Evolutionary conservation across 179 eudicot genomes (phyloP).

Genomic region (Corrigiola litoralis): DNA sequence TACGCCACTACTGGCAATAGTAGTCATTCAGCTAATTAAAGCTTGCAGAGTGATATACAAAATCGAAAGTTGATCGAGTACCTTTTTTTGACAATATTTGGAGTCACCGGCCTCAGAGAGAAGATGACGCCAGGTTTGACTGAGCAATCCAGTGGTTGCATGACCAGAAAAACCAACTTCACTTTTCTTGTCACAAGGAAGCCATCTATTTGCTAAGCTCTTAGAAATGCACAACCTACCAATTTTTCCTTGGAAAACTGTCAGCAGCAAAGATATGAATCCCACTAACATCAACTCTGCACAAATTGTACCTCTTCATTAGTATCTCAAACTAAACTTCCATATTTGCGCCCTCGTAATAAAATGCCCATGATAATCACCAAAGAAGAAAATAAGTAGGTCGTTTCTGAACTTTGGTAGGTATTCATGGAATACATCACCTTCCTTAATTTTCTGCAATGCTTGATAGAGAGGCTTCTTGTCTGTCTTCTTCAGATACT

Average conservation of each 20-base stretch:
- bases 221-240: slow-evolving; percentile 24
- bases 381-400: too few relatives aligned
- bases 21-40: too few relatives aligned
- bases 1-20: too few relatives aligned
- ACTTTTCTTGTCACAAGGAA: slow-evolving; percentile 22
- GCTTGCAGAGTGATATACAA: too few relatives aligned
- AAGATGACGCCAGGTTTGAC: slow-evolving; percentile 15
- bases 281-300: slow-evolving; percentile 40
- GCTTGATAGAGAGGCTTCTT: slow-evolving; percentile 61
- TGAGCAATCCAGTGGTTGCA: background rate
- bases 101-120: slow-evolving; percentile 6
- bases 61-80: background rate
- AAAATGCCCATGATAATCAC: too few relatives aligned
- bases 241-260: slow-evolving; percentile 30
- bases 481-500: slow-evolving; percentile 44
- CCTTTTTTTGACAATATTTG: slow-evolving; percentile 21
- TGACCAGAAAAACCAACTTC: background rate
- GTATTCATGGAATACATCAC: slow-evolving; percentile 15
- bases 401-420: too few relatives aligned
- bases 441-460: slow-evolving; percentile 69
- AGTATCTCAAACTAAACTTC: too few relatives aligned
- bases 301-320: too few relatives aligned
- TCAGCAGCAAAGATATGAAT: slow-evolving; percentile 28
- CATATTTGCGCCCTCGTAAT: too few relatives aligned
- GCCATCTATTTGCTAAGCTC: slow-evolving; percentile 29